Evolutionary conservation across 345 rosid genomes (phyloP), one percentile per base, ranked within the genome.

Genomic region (Populus nigra): DNA sequence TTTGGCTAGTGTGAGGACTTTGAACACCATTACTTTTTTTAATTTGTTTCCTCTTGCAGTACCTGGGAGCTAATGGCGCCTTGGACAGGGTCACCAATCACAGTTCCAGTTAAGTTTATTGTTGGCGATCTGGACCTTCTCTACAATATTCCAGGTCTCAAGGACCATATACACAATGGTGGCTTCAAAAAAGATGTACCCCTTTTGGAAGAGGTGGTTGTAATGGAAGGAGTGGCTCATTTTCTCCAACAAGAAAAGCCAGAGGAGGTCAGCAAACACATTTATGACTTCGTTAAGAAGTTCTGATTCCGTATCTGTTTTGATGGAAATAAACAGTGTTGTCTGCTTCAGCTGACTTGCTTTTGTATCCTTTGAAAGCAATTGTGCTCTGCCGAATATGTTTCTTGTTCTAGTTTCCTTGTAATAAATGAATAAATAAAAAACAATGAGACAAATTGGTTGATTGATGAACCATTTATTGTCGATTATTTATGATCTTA

Each of bases 211-310:
- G 72, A 69, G 22, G 72, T 69, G 31, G 72, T 69, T 39, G 72
- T 69, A 3, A 69, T 69, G 72, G 72, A 69, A 38, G 72, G 72
- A 22, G 72, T 69, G 12, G 50, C 50, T 69, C 72, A 69, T 23
- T 69, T 69, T 43, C 31, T 69, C 25, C 39, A 69, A 11, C 72
- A 69, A 69, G 77, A 63, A 65, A 43, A 27, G 18, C 31, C 78
- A 3, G 78, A 75, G 20, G 63, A 75, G 66, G 43, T 75, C 78
- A 75, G 45, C 61, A 29, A 9, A 10, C 72, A 27, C 31, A 65
- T 75, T 18, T 22, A 33, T 7, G 72, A 75, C 18, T 75, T 75
- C 31, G 11, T 67, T 29, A 80, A 75, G 45, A 71, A 65, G 43
- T 80, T 80, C 67, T 71, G 68, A 50, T 73, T 33, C 3, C 13